These are phyloP conservation scores for Poteriospumella lacustris DNA, from an alignment of 108 stramenopile genomes.

Conservation along the genomic window DNA sequence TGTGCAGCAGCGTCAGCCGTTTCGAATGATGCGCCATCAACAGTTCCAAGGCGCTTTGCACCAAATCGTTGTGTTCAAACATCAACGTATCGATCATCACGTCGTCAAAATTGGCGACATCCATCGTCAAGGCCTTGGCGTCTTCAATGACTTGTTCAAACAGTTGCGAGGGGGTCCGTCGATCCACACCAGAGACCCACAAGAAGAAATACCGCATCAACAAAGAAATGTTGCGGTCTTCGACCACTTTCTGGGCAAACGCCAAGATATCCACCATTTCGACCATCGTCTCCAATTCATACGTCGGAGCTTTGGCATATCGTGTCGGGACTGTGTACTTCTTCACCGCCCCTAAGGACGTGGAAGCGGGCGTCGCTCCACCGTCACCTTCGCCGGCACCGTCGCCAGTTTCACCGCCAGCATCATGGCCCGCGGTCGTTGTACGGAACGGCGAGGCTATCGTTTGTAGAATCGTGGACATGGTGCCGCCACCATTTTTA, in stretches of 20 bases:
- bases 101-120: conserved; percentile 15
- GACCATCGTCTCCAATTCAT: conserved; percentile 29
- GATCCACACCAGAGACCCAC: neutral
- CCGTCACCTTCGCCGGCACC: neutral
- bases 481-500: neutral
- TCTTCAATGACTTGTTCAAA: neutral
- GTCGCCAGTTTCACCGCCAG: neutral
- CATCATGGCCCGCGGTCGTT: neutral
- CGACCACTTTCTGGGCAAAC: conserved; percentile 9
- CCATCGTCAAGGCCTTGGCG: conserved; percentile 13
- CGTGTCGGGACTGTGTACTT: neutral
- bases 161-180: neutral
- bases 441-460: neutral
- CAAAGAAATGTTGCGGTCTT: conserved; percentile 19
- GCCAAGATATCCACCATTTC: conserved; percentile 26
- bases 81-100: conserved; percentile 37
- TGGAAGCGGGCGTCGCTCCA: no score
- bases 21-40: conserved; percentile 37
- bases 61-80: conserved; percentile 33
- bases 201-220: neutral
- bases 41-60: conserved; percentile 33
- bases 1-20: conserved; percentile 10
- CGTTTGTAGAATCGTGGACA: neutral
- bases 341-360: neutral
- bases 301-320: conserved; percentile 23